Evolutionary conservation across 78 protist species (phyloP), one percentile per base, ranked within the genome.

Genomic region (Paratrimastix pyriformis): DNA sequence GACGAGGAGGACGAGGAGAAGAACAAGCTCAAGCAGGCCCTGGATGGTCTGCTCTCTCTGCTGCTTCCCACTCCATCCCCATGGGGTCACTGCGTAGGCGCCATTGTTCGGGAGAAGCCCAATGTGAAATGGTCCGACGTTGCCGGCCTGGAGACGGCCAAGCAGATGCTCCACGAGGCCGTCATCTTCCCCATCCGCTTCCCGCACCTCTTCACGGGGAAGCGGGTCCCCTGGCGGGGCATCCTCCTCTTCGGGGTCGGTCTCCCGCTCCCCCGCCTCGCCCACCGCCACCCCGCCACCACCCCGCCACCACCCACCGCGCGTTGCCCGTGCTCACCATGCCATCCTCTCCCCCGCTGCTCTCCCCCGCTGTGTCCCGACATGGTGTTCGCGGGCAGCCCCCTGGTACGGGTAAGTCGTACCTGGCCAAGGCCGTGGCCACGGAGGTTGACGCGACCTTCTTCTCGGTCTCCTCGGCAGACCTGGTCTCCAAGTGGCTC

Each of bases 391-490:
- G n/a, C n/a, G n/a, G 21, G 21, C 54, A 46, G 80, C 96, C 95
- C 29, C 95, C 96, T n/a, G 96, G 98, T 26, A 92, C 99, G 5
- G 99, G 99, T 48, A 96, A 96, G 84, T 62, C 88, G 0, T 90
- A 82, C 79, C 85, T 96, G 33, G 99, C 99, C 33, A 91, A 91
- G 84, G 99, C 99, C 1, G 96, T 94, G 0, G 99, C 99, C 7
- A 90, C 98, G 13, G 98, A 95, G 55, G 90, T 90, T 26, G 87
- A 89, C 43, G 58, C 95, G 26, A 95, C 98, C 1, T 93, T 95
- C 85, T 85, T 89, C 83, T 82, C 92, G 7, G 84, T 95, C 30
- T 86, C 97, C 30, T 86, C 97, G 15, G 85, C 98, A 0, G 94
- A 88, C 52, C 74, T 96, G 30, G 87, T 90, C n/a, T 84, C 90